These are phyloP conservation scores for Zea mays DNA, from an alignment of 176 grass and related monocot species.

Conservation along the genomic window Zm-B73-REFERENCE-NAM-5.0 NC_050096.1:192975001-192975500, in stretches of 20 bases:
- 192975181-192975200: too few species aligned
- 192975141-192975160: too few species aligned
- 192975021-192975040: too few species aligned
- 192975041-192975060: too few species aligned
- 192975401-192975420: slow-evolving; percentile 32
- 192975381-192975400: slow-evolving; percentile 55
- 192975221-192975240: background rate
- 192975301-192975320: background rate
- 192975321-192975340: slow-evolving; percentile 31
- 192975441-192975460: slow-evolving; percentile 21
- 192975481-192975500: slow-evolving; percentile 22
- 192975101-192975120: too few species aligned
- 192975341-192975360: slow-evolving; percentile 47
- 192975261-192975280: slow-evolving; percentile 10
- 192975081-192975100: too few species aligned
- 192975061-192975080: too few species aligned
- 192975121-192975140: too few species aligned
- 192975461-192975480: slow-evolving; percentile 14
- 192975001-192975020: too few species aligned
- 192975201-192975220: background rate
- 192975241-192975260: background rate
- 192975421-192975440: slow-evolving; percentile 30
- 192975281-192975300: background rate
- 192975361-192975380: slow-evolving; percentile 35
- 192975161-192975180: too few species aligned